Percentiles rank a stretch among this genome's conserved stretches.
Evolutionary conservation across 176 grass and related monocot genomes (phyloP).

Genomic region (Dendrocalamus sinicus): DNA sequence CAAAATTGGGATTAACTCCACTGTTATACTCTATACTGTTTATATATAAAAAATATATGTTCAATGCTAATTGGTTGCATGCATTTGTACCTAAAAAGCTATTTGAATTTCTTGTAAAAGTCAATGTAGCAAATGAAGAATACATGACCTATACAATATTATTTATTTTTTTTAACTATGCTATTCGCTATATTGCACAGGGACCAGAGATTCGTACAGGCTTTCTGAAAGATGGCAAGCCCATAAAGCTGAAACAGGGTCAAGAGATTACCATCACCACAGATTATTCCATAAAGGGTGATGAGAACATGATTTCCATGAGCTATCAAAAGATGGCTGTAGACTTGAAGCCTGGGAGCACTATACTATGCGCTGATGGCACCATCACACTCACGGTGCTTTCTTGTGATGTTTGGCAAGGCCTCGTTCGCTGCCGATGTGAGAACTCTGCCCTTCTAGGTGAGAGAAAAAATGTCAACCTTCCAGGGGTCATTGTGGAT

Average conservation of each 20-base stretch:
- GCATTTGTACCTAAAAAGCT: background rate
- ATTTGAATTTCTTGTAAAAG: constrained; percentile 24
- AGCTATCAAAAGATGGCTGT: constrained; percentile 74
- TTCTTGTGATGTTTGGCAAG: constrained; percentile 62
- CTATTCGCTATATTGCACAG: constrained; percentile 40
- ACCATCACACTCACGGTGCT: constrained; percentile 80
- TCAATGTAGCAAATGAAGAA: background rate
- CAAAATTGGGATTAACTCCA: background rate
- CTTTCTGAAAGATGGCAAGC: constrained; percentile 71
- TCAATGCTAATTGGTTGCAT: background rate
- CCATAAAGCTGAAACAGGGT: constrained; percentile 58
- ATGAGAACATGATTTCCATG: constrained; percentile 78
- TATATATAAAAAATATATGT: background rate
- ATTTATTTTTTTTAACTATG: constrained; percentile 25
- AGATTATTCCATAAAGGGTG: constrained; percentile 68
- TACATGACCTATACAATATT: background rate
- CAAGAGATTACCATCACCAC: constrained; percentile 77
- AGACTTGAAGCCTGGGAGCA: constrained; percentile 67
- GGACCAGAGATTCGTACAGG: constrained; percentile 88
- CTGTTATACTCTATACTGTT: background rate
- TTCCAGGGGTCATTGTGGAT: constrained; percentile 84
- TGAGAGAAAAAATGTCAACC: constrained; percentile 87
- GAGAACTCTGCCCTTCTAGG: constrained; percentile 76
- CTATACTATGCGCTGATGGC: constrained; percentile 73
- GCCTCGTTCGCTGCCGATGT: constrained; percentile 63